phyloP scores from a whole-genome alignment of 1,139 yeast species.

The Suhomyces atakaporum region DNA sequence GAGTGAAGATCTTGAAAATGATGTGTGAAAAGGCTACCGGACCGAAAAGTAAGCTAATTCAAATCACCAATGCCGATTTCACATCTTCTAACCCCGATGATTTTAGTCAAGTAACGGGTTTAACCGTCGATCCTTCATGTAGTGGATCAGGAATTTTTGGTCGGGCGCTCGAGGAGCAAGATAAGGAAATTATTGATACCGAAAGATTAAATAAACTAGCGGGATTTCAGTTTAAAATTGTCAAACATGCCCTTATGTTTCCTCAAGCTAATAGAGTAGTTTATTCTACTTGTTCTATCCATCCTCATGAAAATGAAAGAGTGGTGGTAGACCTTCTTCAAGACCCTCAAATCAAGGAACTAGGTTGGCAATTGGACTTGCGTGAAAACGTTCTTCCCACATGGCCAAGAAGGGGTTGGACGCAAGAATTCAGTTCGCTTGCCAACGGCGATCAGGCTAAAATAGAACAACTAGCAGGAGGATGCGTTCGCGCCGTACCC shows the following conservation, averaged over 20 bases:
- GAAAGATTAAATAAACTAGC: slow-evolving; percentile 72
- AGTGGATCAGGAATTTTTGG: slow-evolving; percentile 98
- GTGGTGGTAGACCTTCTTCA: slow-evolving; percentile 78
- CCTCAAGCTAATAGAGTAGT: slow-evolving; percentile 80
- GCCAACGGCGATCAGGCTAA: slow-evolving; percentile 46
- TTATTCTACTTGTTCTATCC: slow-evolving; percentile 93
- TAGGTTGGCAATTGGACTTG: slow-evolving; percentile 76
- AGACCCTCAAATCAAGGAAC: slow-evolving; percentile 57
- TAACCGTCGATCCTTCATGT: slow-evolving; percentile 95
- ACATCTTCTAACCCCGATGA: slow-evolving; percentile 66
- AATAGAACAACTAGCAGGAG: slow-evolving; percentile 65
- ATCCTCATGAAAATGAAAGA: slow-evolving; percentile 88
- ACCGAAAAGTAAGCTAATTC: slow-evolving; percentile 47
- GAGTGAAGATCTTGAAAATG: slow-evolving; percentile 70
- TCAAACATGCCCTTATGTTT: slow-evolving; percentile 83
- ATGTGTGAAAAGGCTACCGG: slow-evolving; percentile 87
- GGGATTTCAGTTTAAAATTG: slow-evolving; percentile 82
- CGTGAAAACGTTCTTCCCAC: slow-evolving; percentile 67
- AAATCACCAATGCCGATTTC: slow-evolving; percentile 81
- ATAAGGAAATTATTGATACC: slow-evolving; percentile 45
- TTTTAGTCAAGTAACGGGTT: slow-evolving; percentile 67
- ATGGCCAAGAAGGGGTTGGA: slow-evolving; percentile 86
- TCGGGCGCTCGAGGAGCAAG: slow-evolving; percentile 59
- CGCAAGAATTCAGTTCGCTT: slow-evolving; percentile 59
- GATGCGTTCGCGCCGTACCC: slow-evolving; percentile 84